A percentile compares a stretch with the other conserved stretches of the same genome.
These are phyloP conservation scores for Ogataea henricii DNA, from an alignment of 805 yeast genomes.

Conservation along the genomic window DNA sequence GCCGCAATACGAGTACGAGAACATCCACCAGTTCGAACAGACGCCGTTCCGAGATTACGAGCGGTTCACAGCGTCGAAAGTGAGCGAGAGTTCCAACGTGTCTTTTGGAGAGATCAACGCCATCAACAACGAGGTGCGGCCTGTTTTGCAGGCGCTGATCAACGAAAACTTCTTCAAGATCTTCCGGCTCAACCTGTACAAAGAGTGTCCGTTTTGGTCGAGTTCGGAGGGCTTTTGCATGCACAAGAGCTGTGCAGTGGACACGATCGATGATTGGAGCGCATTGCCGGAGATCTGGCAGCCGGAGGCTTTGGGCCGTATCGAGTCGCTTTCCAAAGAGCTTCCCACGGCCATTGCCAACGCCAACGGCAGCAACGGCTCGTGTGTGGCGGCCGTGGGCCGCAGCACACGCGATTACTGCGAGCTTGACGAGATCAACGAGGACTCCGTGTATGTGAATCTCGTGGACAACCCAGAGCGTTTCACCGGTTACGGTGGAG, in stretches of 20 bases:
- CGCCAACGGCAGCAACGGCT: conserved; percentile 32
- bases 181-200: conserved; percentile 81
- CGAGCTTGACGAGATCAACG: conserved; percentile 61
- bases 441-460: conserved; percentile 80
- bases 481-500: conserved; percentile 94
- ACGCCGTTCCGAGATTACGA: conserved; percentile 34
- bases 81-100: conserved; percentile 34
- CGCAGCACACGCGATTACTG: conserved; percentile 54
- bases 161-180: conserved; percentile 82
- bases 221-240: conserved; percentile 79
- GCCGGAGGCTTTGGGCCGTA: conserved; percentile 66
- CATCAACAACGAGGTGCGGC: conserved; percentile 54
- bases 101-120: conserved; percentile 50
- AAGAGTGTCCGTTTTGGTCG: conserved; percentile 84
- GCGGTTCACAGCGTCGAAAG: conserved; percentile 22
- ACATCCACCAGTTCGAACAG: conserved; percentile 33
- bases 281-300: conserved; percentile 72
- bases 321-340: conserved; percentile 36
- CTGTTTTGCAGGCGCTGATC: conserved; percentile 58
- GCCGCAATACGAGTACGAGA: conserved; percentile 29
- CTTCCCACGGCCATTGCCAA: conserved; percentile 38
- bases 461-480: conserved; percentile 89
- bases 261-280: conserved; percentile 72
- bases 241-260: conserved; percentile 87
- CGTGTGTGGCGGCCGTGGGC: conserved; percentile 24